Evolutionary conservation across 352 stramenopile genomes (phyloP).

Genomic region (Pythium periplocum): DNA sequence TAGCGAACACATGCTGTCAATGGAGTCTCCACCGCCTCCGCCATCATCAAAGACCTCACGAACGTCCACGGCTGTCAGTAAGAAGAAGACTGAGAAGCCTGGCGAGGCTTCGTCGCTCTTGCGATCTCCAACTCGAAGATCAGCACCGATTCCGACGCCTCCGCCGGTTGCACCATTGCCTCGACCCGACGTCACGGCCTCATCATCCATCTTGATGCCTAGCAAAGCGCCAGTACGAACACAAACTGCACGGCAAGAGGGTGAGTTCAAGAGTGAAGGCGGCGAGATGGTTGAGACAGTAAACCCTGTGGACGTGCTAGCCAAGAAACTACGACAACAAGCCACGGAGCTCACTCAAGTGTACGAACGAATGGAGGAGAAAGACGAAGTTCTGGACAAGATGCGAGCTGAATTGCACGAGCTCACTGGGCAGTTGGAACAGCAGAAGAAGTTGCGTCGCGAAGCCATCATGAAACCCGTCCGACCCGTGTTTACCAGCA

Average conservation of each 20-base stretch:
- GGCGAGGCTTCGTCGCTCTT: no score
- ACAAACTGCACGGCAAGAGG: no score
- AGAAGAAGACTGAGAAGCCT: no score
- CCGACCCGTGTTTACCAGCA: constrained; percentile 20
- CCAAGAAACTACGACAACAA: constrained; percentile 71
- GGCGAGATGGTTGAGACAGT: constrained; percentile 9
- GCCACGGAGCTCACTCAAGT: constrained; percentile 60
- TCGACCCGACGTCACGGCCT: no score
- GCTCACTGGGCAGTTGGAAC: constrained; percentile 41
- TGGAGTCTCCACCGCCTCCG: constrained; percentile 3
- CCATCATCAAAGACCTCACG: no score
- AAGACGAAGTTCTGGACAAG: constrained; percentile 33
- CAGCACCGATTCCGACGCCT: no score
- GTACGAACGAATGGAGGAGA: constrained; percentile 66
- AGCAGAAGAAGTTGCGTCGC: constrained; percentile 17
- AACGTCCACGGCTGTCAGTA: no score
- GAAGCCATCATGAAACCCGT: background rate
- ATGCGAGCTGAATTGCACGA: constrained; percentile 34
- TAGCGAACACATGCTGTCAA: constrained; percentile 16
- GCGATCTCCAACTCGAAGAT: no score
- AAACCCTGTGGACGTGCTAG: constrained; percentile 57
- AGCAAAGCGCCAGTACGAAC: no score
- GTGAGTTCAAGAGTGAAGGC: no score
- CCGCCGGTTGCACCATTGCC: no score
- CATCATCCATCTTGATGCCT: no score